Percentiles rank a stretch among this genome's conserved stretches.
phyloP scores from a whole-genome alignment of 257 asterid genomes.

The Solanum appendiculatum region DNA sequence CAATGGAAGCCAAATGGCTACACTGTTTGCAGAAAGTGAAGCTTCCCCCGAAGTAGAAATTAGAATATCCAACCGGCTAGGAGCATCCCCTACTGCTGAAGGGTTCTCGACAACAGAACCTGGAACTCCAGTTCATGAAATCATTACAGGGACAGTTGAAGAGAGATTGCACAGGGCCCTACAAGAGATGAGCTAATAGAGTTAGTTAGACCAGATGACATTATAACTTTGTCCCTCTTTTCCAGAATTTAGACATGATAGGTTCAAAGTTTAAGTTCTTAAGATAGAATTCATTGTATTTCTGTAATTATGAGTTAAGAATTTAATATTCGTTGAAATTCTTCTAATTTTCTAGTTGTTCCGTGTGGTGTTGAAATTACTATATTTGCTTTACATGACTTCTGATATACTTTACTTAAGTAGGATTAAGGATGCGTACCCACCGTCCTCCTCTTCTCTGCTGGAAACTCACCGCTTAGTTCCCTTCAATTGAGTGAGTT shows the following conservation, averaged over 20 bases:
- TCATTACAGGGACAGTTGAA: not conserved
- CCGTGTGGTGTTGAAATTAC: not conserved
- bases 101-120: constrained; percentile 17
- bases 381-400: rapidly evolving
- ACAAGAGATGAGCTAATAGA: not conserved
- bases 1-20: not conserved
- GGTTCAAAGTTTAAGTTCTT: not conserved
- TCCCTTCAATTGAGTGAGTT: no score
- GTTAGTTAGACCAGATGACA: not conserved
- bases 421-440: not conserved
- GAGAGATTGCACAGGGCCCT: not conserved
- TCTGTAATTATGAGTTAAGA: not conserved
- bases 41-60: not conserved
- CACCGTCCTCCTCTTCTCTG: not conserved
- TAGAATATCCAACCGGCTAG: not conserved
- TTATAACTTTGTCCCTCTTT: not conserved
- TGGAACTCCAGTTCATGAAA: constrained; percentile 14
- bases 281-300: not conserved
- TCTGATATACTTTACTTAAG: not conserved
- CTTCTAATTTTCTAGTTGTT: not conserved
- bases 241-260: not conserved
- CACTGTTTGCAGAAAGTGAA: not conserved
- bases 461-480: not conserved
- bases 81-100: constrained; percentile 6
- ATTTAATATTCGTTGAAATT: not conserved